These are phyloP conservation scores for Dictyostelium firmibasis DNA, from an alignment of 78 protist species.

Conservation along the genomic window DNA sequence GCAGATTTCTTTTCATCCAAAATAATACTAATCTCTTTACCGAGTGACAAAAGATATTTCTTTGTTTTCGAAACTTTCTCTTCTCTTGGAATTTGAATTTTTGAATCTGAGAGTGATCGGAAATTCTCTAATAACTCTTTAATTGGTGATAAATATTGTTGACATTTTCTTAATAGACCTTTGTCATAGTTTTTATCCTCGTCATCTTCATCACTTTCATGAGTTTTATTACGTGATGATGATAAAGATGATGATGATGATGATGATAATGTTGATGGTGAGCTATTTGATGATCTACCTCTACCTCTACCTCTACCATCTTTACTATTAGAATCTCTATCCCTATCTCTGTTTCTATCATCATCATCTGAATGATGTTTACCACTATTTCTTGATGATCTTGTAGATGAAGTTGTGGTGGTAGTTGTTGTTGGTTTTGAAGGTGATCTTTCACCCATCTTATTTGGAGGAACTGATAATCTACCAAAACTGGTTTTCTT, in stretches of 20 bases:
- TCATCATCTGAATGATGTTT: conserved; percentile 44
- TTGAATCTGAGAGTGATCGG: conserved; percentile 30
- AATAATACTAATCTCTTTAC: conserved; percentile 31
- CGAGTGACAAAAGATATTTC: conserved; percentile 37
- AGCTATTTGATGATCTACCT: not conserved
- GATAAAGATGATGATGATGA: too few species aligned
- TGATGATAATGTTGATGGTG: not conserved
- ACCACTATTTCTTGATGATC: not conserved
- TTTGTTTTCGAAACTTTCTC: conserved; percentile 50
- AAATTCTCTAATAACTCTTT: conserved; percentile 30
- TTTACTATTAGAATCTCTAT: not conserved
- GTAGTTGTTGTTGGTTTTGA: not conserved
- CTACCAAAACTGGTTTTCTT: conserved; percentile 71
- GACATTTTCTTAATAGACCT: conserved; percentile 13
- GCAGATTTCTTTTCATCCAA: conserved; percentile 10
- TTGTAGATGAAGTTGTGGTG: not conserved
- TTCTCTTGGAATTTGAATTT: conserved; percentile 3
- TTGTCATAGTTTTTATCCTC: not conserved
- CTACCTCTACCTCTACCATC: conserved; percentile 6
- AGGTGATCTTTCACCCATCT: not conserved
- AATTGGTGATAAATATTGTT: conserved; percentile 31
- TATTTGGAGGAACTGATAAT: conserved; percentile 53
- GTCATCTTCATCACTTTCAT: not conserved
- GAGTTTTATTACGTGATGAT: not conserved
- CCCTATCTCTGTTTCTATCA: not conserved